These are phyloP conservation scores for Zasmidium cellare DNA, from an alignment of 2,329 filamentous ascomycete genomes.

Conservation along the genomic window DNA sequence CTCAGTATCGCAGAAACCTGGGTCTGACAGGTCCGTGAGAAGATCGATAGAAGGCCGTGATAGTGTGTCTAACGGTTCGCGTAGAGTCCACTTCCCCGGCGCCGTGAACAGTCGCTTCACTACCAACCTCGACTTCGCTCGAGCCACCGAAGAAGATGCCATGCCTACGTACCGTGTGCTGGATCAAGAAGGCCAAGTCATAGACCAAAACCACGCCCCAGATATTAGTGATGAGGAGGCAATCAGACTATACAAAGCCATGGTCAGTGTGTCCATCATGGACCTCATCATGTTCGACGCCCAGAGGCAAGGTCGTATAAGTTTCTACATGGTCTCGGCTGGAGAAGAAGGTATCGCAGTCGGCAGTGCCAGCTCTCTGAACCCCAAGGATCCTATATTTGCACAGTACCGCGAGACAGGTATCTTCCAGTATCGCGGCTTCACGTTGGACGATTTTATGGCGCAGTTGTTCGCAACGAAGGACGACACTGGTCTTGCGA, in stretches of 20 bases:
- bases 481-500: slow-evolving; percentile 74
- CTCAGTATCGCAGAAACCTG: slow-evolving; percentile 59
- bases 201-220: slow-evolving; percentile 69
- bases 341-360: slow-evolving; percentile 94
- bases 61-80: background rate
- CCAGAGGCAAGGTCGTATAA: slow-evolving; percentile 87
- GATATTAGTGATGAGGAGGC: slow-evolving; percentile 66
- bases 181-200: slow-evolving; percentile 80
- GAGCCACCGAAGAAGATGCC: slow-evolving; percentile 68
- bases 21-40: slow-evolving; percentile 57
- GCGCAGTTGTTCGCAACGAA: slow-evolving; percentile 87
- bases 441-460: slow-evolving; percentile 88
- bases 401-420: slow-evolving; percentile 94
- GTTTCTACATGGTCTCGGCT: slow-evolving; percentile 95
- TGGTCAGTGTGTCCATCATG: slow-evolving; percentile 77
- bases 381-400: slow-evolving; percentile 86
- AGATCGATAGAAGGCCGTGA: background rate
- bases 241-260: slow-evolving; percentile 62
- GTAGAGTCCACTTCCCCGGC: slow-evolving; percentile 76
- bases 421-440: slow-evolving; percentile 86
- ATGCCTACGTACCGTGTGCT: slow-evolving; percentile 91
- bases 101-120: slow-evolving; percentile 94
- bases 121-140: slow-evolving; percentile 72
- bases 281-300: slow-evolving; percentile 98
- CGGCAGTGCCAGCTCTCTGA: slow-evolving; percentile 79